phyloP scores from a whole-genome alignment of 1,139 yeast genomes.

The Blastobotrys serpentis region DNA sequence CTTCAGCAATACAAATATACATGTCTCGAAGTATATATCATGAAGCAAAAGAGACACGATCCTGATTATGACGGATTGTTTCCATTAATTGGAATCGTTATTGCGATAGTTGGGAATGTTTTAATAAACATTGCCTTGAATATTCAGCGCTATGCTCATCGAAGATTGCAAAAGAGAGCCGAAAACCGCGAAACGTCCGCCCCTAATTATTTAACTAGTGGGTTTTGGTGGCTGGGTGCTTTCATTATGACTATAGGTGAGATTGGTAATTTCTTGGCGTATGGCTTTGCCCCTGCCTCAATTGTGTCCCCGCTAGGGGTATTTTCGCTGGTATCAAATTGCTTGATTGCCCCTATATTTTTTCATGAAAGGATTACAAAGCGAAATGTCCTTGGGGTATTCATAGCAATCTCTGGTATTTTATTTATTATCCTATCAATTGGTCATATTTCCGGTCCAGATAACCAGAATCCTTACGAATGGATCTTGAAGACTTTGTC shows the following conservation, averaged over 20 bases:
- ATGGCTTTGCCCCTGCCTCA: constrained; percentile 49
- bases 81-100: constrained; percentile 33
- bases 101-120: constrained; percentile 41
- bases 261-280: constrained; percentile 46
- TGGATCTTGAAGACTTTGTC: constrained; percentile 33
- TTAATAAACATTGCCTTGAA: constrained; percentile 41
- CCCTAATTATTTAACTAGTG: constrained; percentile 29
- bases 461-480: constrained; percentile 31
- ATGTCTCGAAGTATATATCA: constrained; percentile 1
- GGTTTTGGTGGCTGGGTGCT: constrained; percentile 45
- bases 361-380: constrained; percentile 41
- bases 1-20: background rate
- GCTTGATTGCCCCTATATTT: constrained; percentile 46
- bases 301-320: constrained; percentile 49
- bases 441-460: constrained; percentile 21
- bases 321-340: constrained; percentile 46
- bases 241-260: constrained; percentile 45
- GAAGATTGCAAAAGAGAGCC: constrained; percentile 3
- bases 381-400: constrained; percentile 41
- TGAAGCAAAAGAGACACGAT: background rate
- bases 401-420: constrained; percentile 43
- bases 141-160: constrained; percentile 42
- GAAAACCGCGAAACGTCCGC: constrained; percentile 13
- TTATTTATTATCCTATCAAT: constrained; percentile 41
- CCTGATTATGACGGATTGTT: background rate